Percentiles rank a stretch among this genome's conserved stretches.
These are phyloP conservation scores for Trichoderma sp. DNA, from an alignment of 2,329 filamentous ascomycete genomes.

Conservation along the genomic window DNA sequence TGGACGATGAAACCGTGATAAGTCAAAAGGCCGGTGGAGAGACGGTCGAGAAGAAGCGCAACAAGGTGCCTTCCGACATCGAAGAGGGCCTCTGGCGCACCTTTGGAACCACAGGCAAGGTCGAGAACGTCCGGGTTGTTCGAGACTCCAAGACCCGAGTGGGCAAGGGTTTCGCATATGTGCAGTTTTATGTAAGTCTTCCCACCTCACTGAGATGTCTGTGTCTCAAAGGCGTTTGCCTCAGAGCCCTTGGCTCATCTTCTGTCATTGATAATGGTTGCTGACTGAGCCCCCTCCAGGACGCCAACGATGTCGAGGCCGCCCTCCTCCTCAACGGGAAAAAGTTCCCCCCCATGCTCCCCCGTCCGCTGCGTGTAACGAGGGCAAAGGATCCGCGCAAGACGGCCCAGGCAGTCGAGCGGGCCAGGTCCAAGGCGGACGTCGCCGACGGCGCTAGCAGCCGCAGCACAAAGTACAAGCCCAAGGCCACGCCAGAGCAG, in stretches of 20 bases:
- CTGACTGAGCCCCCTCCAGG: slow-evolving; percentile 46
- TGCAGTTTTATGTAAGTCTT: slow-evolving; percentile 76
- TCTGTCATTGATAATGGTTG: not conserved
- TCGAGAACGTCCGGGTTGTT: slow-evolving; percentile 92
- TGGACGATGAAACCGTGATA: slow-evolving; percentile 82
- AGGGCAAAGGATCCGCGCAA: slow-evolving; percentile 77
- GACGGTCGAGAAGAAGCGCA: slow-evolving; percentile 71
- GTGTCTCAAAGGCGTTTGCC: not conserved
- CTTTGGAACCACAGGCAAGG: slow-evolving; percentile 72
- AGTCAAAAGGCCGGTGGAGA: slow-evolving; percentile 66
- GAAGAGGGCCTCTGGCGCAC: slow-evolving; percentile 91
- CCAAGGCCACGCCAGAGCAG: slow-evolving; percentile 70
- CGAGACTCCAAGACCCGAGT: slow-evolving; percentile 88
- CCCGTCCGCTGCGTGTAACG: slow-evolving; percentile 79
- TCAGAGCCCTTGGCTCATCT: not conserved
- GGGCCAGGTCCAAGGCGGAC: slow-evolving; percentile 39
- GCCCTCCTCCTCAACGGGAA: slow-evolving; percentile 87
- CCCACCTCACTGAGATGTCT: not conserved
- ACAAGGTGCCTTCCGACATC: slow-evolving; percentile 75
- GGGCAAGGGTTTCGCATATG: slow-evolving; percentile 96
- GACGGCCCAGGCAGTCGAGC: slow-evolving; percentile 53
- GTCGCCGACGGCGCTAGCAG: slow-evolving; percentile 42
- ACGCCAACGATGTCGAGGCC: slow-evolving; percentile 86
- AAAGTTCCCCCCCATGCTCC: slow-evolving; percentile 93
- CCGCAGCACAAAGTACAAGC: slow-evolving; percentile 60